Percentiles rank a stretch among this genome's conserved stretches.
These are phyloP conservation scores for Fusarium protoensiforme DNA, from an alignment of 2,329 filamentous ascomycete species.

Conservation along the genomic window DNA sequence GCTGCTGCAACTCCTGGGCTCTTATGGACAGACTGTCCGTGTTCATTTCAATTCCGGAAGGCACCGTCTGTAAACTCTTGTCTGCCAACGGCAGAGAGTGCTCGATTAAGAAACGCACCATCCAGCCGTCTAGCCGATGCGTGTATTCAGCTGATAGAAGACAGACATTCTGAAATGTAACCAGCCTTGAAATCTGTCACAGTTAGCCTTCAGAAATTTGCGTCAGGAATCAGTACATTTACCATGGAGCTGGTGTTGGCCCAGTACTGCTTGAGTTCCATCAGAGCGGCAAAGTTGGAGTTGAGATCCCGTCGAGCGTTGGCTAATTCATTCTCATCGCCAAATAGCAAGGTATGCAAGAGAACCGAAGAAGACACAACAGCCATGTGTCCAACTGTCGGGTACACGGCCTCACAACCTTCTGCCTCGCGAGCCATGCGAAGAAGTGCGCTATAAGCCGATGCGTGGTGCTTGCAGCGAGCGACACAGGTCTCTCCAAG, in stretches of 20 bases:
- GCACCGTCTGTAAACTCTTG: not conserved
- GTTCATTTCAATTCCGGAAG: not conserved
- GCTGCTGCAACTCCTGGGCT: not conserved
- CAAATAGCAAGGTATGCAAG: constrained; percentile 33
- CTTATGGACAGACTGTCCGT: not conserved
- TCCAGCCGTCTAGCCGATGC: constrained; percentile 32
- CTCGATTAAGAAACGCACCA: constrained; percentile 30
- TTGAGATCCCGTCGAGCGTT: constrained; percentile 16
- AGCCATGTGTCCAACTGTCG: constrained; percentile 34
- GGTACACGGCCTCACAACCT: constrained; percentile 23
- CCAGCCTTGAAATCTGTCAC: constrained; percentile 22
- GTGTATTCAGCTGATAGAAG: constrained; percentile 19
- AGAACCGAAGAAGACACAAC: constrained; percentile 32
- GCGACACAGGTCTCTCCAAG: constrained; percentile 4
- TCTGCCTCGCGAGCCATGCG: not conserved
- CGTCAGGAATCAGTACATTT: not conserved
- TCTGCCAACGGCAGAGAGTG: constrained; percentile 16
- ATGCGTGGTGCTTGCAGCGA: constrained; percentile 45
- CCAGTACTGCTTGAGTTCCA: constrained; percentile 32
- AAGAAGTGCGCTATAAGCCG: constrained; percentile 42
- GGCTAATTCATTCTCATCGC: constrained; percentile 12
- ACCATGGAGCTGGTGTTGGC: constrained; percentile 21
- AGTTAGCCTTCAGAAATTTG: not conserved
- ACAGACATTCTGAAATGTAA: constrained; percentile 32
- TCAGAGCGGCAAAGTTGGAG: constrained; percentile 29